These are phyloP conservation scores for Phytopythium vexans DNA, from an alignment of 352 stramenopile species.

Conservation along the genomic window DNA sequence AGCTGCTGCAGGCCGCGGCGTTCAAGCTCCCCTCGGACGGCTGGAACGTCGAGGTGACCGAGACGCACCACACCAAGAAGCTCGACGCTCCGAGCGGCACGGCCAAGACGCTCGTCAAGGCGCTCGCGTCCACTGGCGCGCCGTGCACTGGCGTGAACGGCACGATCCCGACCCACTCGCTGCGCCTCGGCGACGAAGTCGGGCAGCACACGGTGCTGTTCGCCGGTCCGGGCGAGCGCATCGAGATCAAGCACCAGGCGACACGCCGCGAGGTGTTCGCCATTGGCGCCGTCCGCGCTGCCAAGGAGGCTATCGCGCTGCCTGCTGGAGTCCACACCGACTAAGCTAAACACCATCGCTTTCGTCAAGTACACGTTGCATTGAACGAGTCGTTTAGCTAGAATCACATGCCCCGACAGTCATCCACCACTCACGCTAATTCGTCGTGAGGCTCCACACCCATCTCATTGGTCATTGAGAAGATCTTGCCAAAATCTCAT, in stretches of 20 bases:
- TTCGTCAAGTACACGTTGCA: too few relatives aligned
- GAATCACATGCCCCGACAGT: too few relatives aligned
- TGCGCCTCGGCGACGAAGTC: constrained; percentile 79
- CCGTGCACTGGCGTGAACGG: constrained; percentile 43
- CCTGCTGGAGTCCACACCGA: constrained; percentile 63
- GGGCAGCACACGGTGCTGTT: constrained; percentile 84
- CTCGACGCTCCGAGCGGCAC: constrained; percentile 78
- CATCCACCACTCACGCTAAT: too few relatives aligned
- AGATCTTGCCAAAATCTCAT: too few relatives aligned
- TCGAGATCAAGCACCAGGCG: constrained; percentile 83
- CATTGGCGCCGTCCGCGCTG: constrained; percentile 64
- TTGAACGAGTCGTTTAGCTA: too few relatives aligned
- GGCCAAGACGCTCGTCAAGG: constrained; percentile 77
- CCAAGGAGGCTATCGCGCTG: constrained; percentile 47
- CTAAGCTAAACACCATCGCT: constrained; percentile 12
- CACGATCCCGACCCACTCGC: constrained; percentile 53
- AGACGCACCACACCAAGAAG: constrained; percentile 89
- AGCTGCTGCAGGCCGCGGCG: constrained; percentile 66
- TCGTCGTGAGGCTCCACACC: too few relatives aligned
- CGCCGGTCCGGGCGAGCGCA: constrained; percentile 69
- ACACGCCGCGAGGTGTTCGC: constrained; percentile 80
- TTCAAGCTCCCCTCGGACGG: constrained; percentile 69
- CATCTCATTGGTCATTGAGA: too few relatives aligned
- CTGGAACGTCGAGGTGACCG: constrained; percentile 80
- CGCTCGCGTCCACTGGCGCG: constrained; percentile 51